Base-by-base conservation (phyloP, 2,329 filamentous ascomycete species). In the Dactylellina drechsleri region DNA sequence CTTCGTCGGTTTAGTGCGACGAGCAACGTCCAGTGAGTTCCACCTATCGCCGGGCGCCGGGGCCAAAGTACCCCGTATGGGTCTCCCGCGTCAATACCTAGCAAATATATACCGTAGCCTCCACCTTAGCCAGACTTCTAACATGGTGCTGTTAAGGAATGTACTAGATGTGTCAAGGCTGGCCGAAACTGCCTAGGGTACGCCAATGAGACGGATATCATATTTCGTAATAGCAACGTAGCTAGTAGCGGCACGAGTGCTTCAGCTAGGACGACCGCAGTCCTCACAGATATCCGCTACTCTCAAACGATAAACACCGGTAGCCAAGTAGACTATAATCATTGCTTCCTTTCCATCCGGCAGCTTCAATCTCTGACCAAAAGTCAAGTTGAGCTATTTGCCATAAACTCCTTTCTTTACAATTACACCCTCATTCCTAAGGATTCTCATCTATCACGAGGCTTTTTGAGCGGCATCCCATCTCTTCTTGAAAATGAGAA, bases 201-300 rank as follows among this genome's bases (percentile, higher is more conserved):
- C 53, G 16, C 31, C 4, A 43, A 1, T 10, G 59, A 64, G 18
- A 53, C 47, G n/a, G 59, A 64, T 13, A n/a, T 64, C 16, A 52
- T 64, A 53, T 64, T 64, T 31, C 59, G 59, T 26, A 50, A 53
- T 28, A n/a, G n/a, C 53, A 47, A 13, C 16, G 43, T 18, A 28
- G n/a, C 53, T 5, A 16, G 5, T 26, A 13, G 10, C 31, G 6
- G 31, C 6, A 36, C 31, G 6, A 36, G 31, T 36, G 31, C 10
- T 36, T 7, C 31, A 36, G 31, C 31, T 36, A 36, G 31, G 5
- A 36, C 1, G 5, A 36, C 6, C 6, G 6, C 5, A 5, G 31
- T 5, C 31, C 6, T 36, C 10, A 10, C 10, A 36, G 31, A 36
- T 36, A 36, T 10, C 6, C 31, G 31, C 2, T 36, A 36, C 10